These are phyloP conservation scores for Neonothopanus nambi DNA, from an alignment of 1,284 basidiomycete species.

Conservation along the genomic window DNA sequence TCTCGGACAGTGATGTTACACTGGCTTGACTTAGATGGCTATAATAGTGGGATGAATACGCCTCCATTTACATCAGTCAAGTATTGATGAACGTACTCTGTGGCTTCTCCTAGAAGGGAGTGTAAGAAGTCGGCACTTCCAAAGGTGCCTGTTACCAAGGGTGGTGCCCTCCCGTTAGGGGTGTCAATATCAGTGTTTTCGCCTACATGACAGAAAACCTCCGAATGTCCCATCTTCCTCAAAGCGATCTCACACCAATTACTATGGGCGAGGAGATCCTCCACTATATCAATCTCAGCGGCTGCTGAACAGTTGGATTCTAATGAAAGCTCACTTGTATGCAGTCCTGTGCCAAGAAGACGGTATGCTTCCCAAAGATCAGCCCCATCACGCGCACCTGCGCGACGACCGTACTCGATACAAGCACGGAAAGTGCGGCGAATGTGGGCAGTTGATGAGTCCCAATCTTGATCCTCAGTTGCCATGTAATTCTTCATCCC, in stretches of 20 bases:
- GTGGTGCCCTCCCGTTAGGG: constrained; percentile 72
- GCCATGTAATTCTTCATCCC: constrained; percentile 84
- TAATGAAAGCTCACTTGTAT: constrained; percentile 40
- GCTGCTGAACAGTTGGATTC: not conserved
- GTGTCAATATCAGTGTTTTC: constrained; percentile 68
- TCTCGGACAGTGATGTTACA: constrained; percentile 76
- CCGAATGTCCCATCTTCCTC: constrained; percentile 67
- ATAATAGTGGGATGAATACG: constrained; percentile 9
- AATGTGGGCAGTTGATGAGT: constrained; percentile 79
- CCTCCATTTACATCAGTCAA: constrained; percentile 6
- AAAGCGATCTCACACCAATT: constrained; percentile 79
- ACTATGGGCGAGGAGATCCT: constrained; percentile 80
- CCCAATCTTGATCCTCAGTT: constrained; percentile 68
- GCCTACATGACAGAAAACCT: constrained; percentile 89
- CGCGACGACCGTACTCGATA: constrained; percentile 59
- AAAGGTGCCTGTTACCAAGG: constrained; percentile 84
- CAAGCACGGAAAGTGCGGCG: constrained; percentile 67
- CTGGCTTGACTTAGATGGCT: constrained; percentile 71
- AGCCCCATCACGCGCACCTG: constrained; percentile 51
- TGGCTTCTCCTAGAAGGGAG: constrained; percentile 61
- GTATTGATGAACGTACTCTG: constrained; percentile 41
- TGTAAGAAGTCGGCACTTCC: constrained; percentile 80
- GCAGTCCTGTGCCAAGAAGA: constrained; percentile 69
- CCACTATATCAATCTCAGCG: constrained; percentile 34
- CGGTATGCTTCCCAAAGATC: constrained; percentile 75